These are phyloP conservation scores for Tolypocladium capitatum DNA, from an alignment of 2,329 filamentous ascomycete species.

Conservation along the genomic window DNA sequence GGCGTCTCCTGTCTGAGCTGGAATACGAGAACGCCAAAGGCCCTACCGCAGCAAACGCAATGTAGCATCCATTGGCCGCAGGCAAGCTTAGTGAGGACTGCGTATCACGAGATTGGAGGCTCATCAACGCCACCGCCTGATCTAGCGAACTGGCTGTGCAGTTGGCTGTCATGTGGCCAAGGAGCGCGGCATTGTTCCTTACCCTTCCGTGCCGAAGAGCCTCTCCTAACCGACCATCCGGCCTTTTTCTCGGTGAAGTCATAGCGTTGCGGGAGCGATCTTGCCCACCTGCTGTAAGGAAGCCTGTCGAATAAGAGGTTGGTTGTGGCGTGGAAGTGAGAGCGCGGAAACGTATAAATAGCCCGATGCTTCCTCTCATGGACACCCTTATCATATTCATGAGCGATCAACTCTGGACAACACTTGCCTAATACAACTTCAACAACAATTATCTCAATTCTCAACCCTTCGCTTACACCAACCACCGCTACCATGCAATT, in stretches of 20 bases:
- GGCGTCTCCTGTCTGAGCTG: not conserved
- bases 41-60: not conserved
- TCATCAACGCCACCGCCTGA: not conserved
- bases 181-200: too few species aligned
- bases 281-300: not conserved
- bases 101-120: not conserved
- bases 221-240: not conserved
- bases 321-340: not conserved
- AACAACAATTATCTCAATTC: not conserved
- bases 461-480: not conserved
- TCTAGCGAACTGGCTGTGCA: not conserved
- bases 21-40: not conserved
- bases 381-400: not conserved
- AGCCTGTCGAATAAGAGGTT: not conserved
- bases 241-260: not conserved
- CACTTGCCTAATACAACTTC: not conserved
- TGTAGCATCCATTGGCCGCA: not conserved
- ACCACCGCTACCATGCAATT: conserved; percentile 26
- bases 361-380: not conserved
- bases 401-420: not conserved
- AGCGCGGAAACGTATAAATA: not conserved
- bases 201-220: not conserved
- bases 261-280: not conserved
- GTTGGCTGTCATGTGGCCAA: not conserved
- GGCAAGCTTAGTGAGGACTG: too few species aligned